Percentiles rank a stretch among this genome's conserved stretches.
Evolutionary conservation across 1,284 basidiomycete genomes (phyloP).

Genomic region (Violaceomyces palustris): DNA sequence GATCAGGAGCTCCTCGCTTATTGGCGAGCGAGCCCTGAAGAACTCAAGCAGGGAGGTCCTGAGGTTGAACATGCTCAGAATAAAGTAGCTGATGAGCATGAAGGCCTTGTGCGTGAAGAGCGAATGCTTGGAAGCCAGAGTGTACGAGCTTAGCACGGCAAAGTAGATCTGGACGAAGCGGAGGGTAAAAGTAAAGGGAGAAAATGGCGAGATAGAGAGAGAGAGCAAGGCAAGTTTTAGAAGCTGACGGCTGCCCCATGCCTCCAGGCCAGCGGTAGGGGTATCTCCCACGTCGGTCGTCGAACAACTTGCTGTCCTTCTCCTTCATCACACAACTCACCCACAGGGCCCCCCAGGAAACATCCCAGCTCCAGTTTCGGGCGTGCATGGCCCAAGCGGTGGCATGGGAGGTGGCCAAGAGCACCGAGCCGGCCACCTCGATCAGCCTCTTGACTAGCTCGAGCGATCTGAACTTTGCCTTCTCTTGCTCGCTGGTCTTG

Average conservation of each 20-base stretch:
- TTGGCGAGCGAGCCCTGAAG: not conserved
- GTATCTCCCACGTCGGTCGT: too few relatives aligned
- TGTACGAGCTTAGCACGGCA: slow-evolving; percentile 24
- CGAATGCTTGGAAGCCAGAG: slow-evolving; percentile 20
- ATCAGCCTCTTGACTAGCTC: slow-evolving; percentile 26
- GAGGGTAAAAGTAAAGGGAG: slow-evolving; percentile 1
- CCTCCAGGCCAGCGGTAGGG: too few relatives aligned
- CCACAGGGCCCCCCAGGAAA: slow-evolving; percentile 30
- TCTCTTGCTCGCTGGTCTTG: slow-evolving; percentile 1
- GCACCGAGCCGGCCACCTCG: slow-evolving; percentile 25
- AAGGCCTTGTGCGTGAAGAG: slow-evolving; percentile 44
- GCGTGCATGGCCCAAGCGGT: slow-evolving; percentile 19
- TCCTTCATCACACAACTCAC: too few relatives aligned
- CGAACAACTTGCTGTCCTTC: too few relatives aligned
- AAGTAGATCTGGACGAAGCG: too few relatives aligned
- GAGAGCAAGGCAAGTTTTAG: not conserved
- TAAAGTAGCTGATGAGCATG: slow-evolving; percentile 26
- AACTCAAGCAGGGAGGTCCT: slow-evolving; percentile 27
- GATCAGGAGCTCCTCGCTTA: slow-evolving; percentile 10
- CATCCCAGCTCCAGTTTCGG: slow-evolving; percentile 10
- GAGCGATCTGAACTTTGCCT: slow-evolving; percentile 5
- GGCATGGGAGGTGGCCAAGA: slow-evolving; percentile 21
- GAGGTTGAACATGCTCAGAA: slow-evolving; percentile 38
- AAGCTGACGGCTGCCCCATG: not conserved
- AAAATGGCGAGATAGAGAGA: too few relatives aligned